These are phyloP conservation scores for Ophiostoma perfectum DNA, from an alignment of 2,329 filamentous ascomycete genomes.

Conservation along the genomic window DNA sequence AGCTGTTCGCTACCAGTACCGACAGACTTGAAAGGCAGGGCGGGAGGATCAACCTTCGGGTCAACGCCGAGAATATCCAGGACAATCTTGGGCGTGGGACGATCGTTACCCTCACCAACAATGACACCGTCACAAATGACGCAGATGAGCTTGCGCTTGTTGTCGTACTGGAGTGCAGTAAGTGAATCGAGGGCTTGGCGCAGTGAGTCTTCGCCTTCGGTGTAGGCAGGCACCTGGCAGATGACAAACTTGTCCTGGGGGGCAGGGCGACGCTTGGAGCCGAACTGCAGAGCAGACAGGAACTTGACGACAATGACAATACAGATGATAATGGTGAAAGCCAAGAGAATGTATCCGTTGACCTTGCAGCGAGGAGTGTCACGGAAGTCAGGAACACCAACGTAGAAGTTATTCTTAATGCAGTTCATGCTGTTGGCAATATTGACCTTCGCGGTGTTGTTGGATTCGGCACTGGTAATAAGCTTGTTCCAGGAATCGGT, in stretches of 20 bases:
- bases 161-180: conserved; percentile 92
- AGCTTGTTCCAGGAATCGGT: conserved; percentile 58
- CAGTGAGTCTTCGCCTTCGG: conserved; percentile 92
- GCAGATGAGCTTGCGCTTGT: conserved; percentile 94
- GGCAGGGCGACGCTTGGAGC: conserved; percentile 79
- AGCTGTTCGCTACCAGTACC: conserved; percentile 85
- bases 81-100: conserved; percentile 95
- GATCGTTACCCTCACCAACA: conserved; percentile 90
- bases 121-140: conserved; percentile 98
- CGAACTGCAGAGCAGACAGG: conserved; percentile 85
- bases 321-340: conserved; percentile 80
- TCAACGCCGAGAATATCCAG: conserved; percentile 96
- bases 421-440: conserved; percentile 69
- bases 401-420: conserved; percentile 75
- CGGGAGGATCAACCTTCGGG: conserved; percentile 90
- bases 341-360: conserved; percentile 85
- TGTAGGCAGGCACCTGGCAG: conserved; percentile 95
- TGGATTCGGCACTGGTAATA: conserved; percentile 45
- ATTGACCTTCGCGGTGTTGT: conserved; percentile 45
- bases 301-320: conserved; percentile 82
- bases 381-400: conserved; percentile 81
- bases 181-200: conserved; percentile 90
- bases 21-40: conserved; percentile 88
- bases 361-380: conserved; percentile 68
- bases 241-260: conserved; percentile 99